Percentiles rank a stretch among this genome's conserved stretches.
phyloP scores from a whole-genome alignment of 176 grass and related monocot genomes.

The Juncus effusus region DNA sequence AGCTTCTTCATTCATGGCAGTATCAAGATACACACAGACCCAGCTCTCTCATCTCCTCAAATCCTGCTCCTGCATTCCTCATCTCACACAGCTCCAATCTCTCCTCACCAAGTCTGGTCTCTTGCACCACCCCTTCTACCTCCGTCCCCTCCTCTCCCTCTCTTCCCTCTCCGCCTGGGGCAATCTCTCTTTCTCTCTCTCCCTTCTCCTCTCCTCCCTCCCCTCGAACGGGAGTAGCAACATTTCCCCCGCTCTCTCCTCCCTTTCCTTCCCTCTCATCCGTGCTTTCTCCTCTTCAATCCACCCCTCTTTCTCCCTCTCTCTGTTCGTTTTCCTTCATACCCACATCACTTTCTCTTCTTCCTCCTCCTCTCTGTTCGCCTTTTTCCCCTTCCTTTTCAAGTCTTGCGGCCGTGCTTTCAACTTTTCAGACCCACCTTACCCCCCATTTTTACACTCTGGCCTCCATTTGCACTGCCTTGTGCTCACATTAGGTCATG shows the following conservation, averaged over 20 bases:
- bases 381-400: constrained; percentile 54
- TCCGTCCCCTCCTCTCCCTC: constrained; percentile 44
- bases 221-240: not conserved
- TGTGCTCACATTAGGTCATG: constrained; percentile 26
- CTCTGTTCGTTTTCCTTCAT: constrained; percentile 22
- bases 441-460: constrained; percentile 23
- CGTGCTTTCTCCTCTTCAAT: constrained; percentile 5
- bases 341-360: constrained; percentile 35
- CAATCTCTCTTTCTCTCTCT: constrained; percentile 39
- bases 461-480: constrained; percentile 51
- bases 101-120: constrained; percentile 49
- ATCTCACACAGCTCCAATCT: constrained; percentile 34
- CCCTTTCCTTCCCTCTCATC: constrained; percentile 48
- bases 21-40: not conserved
- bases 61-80: not conserved
- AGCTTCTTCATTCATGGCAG: not conserved
- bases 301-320: not conserved
- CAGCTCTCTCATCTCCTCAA: not conserved
- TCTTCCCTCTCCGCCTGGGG: constrained; percentile 33
- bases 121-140: constrained; percentile 23
- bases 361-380: constrained; percentile 29
- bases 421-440: constrained; percentile 6
- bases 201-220: constrained; percentile 37
- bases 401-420: constrained; percentile 62
- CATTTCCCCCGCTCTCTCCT: constrained; percentile 18